Evolutionary conservation across 2,329 filamentous ascomycete species (phyloP).

Genomic region (Laburnicola sp.): DNA sequence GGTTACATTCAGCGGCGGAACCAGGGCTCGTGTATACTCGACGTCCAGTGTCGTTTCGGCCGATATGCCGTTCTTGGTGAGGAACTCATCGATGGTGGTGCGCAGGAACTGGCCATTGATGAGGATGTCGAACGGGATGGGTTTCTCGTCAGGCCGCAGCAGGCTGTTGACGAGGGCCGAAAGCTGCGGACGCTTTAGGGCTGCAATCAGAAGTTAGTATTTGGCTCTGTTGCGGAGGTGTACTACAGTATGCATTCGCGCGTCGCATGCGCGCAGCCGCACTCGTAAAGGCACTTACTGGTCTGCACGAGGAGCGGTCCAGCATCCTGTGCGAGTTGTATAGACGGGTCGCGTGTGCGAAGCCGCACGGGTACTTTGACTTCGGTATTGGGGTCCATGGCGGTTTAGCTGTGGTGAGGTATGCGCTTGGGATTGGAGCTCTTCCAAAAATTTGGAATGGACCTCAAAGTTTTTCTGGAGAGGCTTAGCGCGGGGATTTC

Average conservation of each 20-base stretch:
- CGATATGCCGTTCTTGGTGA: slow-evolving; percentile 82
- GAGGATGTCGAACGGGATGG: slow-evolving; percentile 89
- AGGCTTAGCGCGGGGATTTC: slow-evolving; percentile 31
- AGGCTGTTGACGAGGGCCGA: slow-evolving; percentile 67
- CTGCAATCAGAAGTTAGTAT: slow-evolving; percentile 23
- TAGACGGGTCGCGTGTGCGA: slow-evolving; percentile 37
- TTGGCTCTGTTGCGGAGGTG: background rate
- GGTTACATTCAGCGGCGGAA: slow-evolving; percentile 85
- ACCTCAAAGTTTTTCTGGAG: slow-evolving; percentile 31
- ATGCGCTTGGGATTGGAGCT: slow-evolving; percentile 8
- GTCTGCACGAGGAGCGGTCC: slow-evolving; percentile 38
- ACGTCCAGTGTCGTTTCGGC: slow-evolving; percentile 84
- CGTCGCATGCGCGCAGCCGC: background rate
- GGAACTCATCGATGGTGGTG: slow-evolving; percentile 86
- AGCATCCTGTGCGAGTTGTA: slow-evolving; percentile 40
- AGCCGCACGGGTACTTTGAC: slow-evolving; percentile 43
- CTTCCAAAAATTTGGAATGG: slow-evolving; percentile 16
- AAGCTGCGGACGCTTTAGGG: slow-evolving; percentile 47
- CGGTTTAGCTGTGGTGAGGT: slow-evolving; percentile 10
- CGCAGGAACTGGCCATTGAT: slow-evolving; percentile 91
- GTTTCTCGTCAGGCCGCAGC: slow-evolving; percentile 59
- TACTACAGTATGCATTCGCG: background rate
- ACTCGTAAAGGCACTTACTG: slow-evolving; percentile 23
- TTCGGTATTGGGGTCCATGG: slow-evolving; percentile 35
- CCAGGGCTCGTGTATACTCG: slow-evolving; percentile 89